Base-by-base conservation (phyloP, 2,329 filamentous ascomycete species). In the Botrytis deweyae region DNA sequence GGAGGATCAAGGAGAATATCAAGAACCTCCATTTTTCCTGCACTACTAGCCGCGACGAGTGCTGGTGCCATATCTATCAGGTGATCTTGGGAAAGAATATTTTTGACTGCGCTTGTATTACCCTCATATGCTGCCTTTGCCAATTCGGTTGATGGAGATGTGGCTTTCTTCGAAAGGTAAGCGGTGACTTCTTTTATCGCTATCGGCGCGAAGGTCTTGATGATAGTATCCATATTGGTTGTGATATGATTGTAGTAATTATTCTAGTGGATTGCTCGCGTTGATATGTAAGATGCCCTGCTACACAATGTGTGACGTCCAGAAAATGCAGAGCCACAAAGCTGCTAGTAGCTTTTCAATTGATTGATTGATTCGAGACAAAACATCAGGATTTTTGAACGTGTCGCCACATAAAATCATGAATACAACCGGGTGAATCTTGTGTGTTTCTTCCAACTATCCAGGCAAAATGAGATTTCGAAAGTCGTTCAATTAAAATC, bases 1-100 rank as follows among this genome's bases (percentile, higher is more conserved):
- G 70, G 72, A 18, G 76, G 58, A 38, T 77, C 67, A 3, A 78
- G 71, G 1, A 78, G 58, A 33, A 78, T 73, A 29, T 78, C 75
- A 25, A 78, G 58, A 44, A 72, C 42, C 9, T 74, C 72, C 18
- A 78, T 44, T 59, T 74, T 69, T 1, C 76, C 76, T 18, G 70
- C 70, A 33, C 69, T 59, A 3, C 76, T 61, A 20, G 76, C 76
- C 8, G 72, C 74, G 9, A 78, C 73, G 7, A 78, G 73, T 12
- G 76, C 76, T 5, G 76, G 76, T 14, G 61, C 73, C 4, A 76
- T 73, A 70, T 78, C 69, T 40, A 75, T 58, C 2, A 46, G 46
- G 8, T 74, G 71, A 38, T 75, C 69, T 59, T 75, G 74, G 2
- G 72, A 68, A 20, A 78, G 68, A 10, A 75, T 40, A 16, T 20